Percentiles rank a stretch among this genome's conserved stretches.
Conservation (phyloP, 495 filamentous ascomycete species). For the Penicillium odoratum region DNA sequence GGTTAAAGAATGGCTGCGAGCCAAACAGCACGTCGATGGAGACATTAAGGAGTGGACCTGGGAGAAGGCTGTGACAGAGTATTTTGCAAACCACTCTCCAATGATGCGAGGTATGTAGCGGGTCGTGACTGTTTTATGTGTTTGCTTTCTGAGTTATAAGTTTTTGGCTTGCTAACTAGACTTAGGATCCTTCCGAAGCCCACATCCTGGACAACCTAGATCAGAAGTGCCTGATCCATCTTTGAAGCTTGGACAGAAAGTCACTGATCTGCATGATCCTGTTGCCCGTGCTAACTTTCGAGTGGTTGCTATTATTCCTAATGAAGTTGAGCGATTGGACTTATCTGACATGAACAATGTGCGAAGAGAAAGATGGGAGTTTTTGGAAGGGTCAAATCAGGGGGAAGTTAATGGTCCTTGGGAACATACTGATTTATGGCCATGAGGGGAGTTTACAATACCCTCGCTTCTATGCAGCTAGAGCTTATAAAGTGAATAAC, state of each 20-base stretch:
- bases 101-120: conserved; percentile 60
- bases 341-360: conserved; percentile 64
- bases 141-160: neutral
- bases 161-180: conserved; percentile 3
- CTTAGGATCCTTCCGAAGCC: conserved; percentile 69
- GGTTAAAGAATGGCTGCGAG: conserved; percentile 34
- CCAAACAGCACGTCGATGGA: conserved; percentile 29
- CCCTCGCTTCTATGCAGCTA: neutral
- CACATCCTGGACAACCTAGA: conserved; percentile 67
- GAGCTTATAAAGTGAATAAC: neutral
- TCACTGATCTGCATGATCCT: conserved; percentile 64
- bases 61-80: conserved; percentile 72
- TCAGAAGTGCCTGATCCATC: conserved; percentile 48
- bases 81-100: conserved; percentile 86
- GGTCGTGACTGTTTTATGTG: neutral
- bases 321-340: conserved; percentile 77
- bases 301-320: conserved; percentile 78
- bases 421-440: conserved; percentile 82
- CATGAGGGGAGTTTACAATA: conserved; percentile 40
- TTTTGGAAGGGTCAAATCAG: conserved; percentile 28
- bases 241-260: conserved; percentile 63
- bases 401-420: conserved; percentile 54
- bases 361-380: conserved; percentile 66
- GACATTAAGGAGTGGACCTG: conserved; percentile 58
- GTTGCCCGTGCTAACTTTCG: conserved; percentile 78